Conservation (phyloP, 2,329 filamentous ascomycete genomes). For the Stagonosporopsis chrysanthemi region DNA sequence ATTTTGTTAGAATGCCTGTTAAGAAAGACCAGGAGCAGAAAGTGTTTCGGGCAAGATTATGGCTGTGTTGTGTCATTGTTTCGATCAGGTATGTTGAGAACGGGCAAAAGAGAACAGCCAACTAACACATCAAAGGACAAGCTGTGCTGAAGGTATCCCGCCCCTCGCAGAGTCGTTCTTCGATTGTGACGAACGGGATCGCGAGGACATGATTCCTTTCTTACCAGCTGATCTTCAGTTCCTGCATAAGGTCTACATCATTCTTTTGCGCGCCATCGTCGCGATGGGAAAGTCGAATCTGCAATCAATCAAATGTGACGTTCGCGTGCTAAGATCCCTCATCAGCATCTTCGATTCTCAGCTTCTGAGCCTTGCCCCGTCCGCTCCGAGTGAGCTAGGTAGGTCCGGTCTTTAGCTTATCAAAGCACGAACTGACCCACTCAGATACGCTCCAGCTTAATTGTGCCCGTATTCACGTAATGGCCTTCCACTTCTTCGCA, state of each 20-base stretch:
- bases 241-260: conserved; percentile 44
- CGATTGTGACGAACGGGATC: conserved; percentile 42
- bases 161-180: conserved; percentile 46
- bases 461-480: conserved; percentile 46
- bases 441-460: conserved; percentile 45
- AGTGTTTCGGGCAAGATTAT: conserved; percentile 46
- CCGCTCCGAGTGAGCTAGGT: conserved; percentile 45
- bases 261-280: conserved; percentile 43
- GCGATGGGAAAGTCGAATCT: conserved; percentile 45
- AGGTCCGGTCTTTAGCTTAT: conserved; percentile 12
- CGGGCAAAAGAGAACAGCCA: neutral
- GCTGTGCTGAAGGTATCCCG: conserved; percentile 45
- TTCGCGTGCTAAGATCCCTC: conserved; percentile 42
- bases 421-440: conserved; percentile 19
- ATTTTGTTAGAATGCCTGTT: conserved; percentile 50
- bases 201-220: conserved; percentile 44
- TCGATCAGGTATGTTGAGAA: conserved; percentile 41
- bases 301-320: conserved; percentile 41
- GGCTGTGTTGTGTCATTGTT: conserved; percentile 49
- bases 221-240: conserved; percentile 44
- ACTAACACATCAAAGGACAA: conserved; percentile 36
- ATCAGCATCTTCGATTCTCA: conserved; percentile 49
- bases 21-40: conserved; percentile 47
- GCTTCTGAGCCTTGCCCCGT: conserved; percentile 37
- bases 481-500: conserved; percentile 49